Evolutionary conservation across 2,329 filamentous ascomycete genomes (phyloP).

Genomic region (Cladosporium sp.): DNA sequence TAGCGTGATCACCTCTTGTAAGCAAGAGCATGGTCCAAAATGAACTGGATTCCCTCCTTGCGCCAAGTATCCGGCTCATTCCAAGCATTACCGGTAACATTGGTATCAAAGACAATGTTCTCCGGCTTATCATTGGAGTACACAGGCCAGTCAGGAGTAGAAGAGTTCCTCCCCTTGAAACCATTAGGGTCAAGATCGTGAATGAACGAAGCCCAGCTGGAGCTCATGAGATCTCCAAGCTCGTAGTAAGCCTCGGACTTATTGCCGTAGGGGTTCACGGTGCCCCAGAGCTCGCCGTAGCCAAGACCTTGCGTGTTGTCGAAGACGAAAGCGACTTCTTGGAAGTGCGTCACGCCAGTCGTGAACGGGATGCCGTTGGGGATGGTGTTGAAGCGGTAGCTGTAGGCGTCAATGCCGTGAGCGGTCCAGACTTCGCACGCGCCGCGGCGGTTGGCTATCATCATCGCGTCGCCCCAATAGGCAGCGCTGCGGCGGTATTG

Average conservation of each 20-base stretch:
- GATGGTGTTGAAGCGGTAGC: slow-evolving; percentile 59
- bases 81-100: slow-evolving; percentile 31
- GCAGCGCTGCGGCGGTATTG: slow-evolving; percentile 54
- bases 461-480: slow-evolving; percentile 51
- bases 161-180: slow-evolving; percentile 20
- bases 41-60: slow-evolving; percentile 41
- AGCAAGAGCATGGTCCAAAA: slow-evolving; percentile 29
- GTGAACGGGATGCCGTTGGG: slow-evolving; percentile 41
- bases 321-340: slow-evolving; percentile 47
- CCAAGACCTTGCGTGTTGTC: slow-evolving; percentile 42
- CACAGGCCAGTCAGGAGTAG: slow-evolving; percentile 34
- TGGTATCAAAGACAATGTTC: slow-evolving; percentile 47
- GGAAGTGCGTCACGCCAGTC: slow-evolving; percentile 52
- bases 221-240: slow-evolving; percentile 41
- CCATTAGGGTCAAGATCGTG: slow-evolving; percentile 37
- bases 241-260: slow-evolving; percentile 35
- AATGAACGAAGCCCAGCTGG: slow-evolving; percentile 44
- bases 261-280: slow-evolving; percentile 31
- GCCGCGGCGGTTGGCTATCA: slow-evolving; percentile 54
- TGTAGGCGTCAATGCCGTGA: slow-evolving; percentile 50
- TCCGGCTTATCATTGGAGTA: slow-evolving; percentile 34
- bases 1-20: slow-evolving; percentile 13
- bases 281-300: slow-evolving; percentile 32
- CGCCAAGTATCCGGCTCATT: slow-evolving; percentile 43
- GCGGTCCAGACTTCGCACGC: slow-evolving; percentile 51